Conservation (phyloP, 352 stramenopile species). For the Phytopythium aichiense region DNA sequence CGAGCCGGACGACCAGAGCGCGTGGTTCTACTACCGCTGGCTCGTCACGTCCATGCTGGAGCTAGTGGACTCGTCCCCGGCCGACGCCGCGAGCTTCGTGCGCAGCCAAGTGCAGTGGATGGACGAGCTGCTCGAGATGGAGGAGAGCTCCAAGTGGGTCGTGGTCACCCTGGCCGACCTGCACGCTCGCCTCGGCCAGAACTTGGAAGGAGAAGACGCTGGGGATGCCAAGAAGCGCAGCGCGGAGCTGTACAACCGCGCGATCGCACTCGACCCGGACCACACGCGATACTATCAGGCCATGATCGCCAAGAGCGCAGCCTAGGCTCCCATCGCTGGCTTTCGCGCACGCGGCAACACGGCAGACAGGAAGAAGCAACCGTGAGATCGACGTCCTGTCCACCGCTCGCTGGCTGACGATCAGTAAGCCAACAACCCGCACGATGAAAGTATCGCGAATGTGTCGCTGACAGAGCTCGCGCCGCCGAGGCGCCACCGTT, state of each 20-base stretch:
- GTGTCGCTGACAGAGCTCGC: not conserved
- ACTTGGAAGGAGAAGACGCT: constrained; percentile 15
- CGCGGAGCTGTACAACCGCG: constrained; percentile 41
- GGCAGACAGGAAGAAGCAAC: no score
- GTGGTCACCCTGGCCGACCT: constrained; percentile 57
- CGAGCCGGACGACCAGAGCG: constrained; percentile 97
- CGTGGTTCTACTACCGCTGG: constrained; percentile 98
- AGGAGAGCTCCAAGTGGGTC: constrained; percentile 70
- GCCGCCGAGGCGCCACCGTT: not conserved
- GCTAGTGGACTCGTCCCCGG: constrained; percentile 36
- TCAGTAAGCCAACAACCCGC: not conserved
- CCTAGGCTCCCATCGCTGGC: not conserved
- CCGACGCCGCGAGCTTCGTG: constrained; percentile 42
- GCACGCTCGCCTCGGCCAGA: constrained; percentile 26
- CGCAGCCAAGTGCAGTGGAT: constrained; percentile 80
- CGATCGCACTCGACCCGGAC: constrained; percentile 47
- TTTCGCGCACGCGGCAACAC: not conserved
- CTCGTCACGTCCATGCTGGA: constrained; percentile 82
- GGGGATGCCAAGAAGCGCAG: constrained; percentile 38
- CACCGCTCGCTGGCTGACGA: not conserved
- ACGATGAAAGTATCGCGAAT: not conserved
- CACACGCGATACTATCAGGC: constrained; percentile 60
- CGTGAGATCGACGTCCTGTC: not conserved
- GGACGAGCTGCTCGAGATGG: constrained; percentile 79
- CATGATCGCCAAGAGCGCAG: constrained; percentile 33